Base-by-base conservation (phyloP, 2,329 filamentous ascomycete genomes). In the Clathrospora elynae region DNA sequence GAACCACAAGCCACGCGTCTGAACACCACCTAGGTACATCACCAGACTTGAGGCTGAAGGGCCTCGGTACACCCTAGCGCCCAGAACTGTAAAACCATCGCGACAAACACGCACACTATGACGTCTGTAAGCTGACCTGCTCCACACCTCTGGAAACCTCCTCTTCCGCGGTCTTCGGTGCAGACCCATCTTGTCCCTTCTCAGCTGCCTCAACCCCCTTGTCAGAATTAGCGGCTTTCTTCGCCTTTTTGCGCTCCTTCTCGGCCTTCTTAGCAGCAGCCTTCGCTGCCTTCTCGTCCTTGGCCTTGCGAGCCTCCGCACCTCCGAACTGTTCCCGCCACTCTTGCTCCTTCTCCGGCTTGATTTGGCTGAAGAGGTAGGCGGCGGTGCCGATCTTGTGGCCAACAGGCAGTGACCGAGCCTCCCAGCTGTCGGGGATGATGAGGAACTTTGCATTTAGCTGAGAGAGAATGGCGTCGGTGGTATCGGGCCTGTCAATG, bases 331-430 rank as follows among this genome's bases (percentile, higher is more conserved):
- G 79, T 51, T 86, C 82, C 45, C 86, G 84, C 90, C 90, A 96
- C 67, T 92, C 87, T 36, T 86, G 82, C 32, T 87, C 84, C 75
- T 91, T 92, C 70, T 88, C 85, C 7, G 85, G 78, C 53, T 90
- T 87, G 62, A 96, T 96, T 39, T 80, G 81, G n/a, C 82, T 82
- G 73, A 96, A 96, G 20, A 96, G 78, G 76, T 90, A 86, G 53
- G 83, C 81, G 0, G 90, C 83, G 64, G 86, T 86, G 56, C 89
- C 88, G 52, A 96, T 86, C 66, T 85, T 86, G 74, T 96, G 90
- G 43, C 86, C 87, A 1, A 86, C 78, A 57, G 55, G 74, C 59
- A 64, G 72, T 53, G 49, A 71, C 62, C 52, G 58, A 4, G 68
- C 60, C 44, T 63, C 55, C 67, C 68, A 73, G 5, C 51, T 49